Percentiles rank a stretch among this genome's conserved stretches.
phyloP scores from a whole-genome alignment of 2,329 filamentous ascomycete genomes.

The Monosporascus sp. region DNA sequence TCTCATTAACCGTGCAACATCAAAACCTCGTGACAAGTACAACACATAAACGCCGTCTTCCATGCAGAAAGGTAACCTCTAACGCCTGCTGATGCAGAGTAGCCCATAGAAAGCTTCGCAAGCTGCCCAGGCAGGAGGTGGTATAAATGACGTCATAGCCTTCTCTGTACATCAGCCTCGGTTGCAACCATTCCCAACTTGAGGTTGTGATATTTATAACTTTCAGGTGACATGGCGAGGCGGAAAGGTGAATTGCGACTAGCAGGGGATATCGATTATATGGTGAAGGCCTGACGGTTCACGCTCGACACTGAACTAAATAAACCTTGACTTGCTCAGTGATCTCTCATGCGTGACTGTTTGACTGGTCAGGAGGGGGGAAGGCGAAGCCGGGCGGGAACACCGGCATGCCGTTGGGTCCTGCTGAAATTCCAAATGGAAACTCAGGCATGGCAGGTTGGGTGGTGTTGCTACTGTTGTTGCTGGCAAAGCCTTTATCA shows the following conservation, averaged over 20 bases:
- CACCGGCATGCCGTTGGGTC: constrained; percentile 45
- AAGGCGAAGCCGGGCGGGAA: constrained; percentile 42
- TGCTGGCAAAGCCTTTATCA: constrained; percentile 15
- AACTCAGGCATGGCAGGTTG: constrained; percentile 31
- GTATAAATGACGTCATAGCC: neutral
- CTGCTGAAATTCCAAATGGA: constrained; percentile 38
- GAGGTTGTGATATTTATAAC: neutral
- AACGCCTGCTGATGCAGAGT: constrained; percentile 8
- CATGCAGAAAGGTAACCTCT: neutral
- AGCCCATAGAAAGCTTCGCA: constrained; percentile 4
- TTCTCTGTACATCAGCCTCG: neutral
- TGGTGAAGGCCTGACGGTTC: neutral
- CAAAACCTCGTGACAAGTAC: neutral
- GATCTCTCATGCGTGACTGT: neutral
- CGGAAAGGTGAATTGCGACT: neutral
- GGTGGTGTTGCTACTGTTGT: constrained; percentile 8
- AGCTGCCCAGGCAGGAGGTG: neutral
- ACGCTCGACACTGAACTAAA: neutral
- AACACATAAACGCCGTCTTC: neutral
- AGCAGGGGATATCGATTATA: neutral
- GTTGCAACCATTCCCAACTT: neutral
- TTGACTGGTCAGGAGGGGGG: constrained; percentile 24
- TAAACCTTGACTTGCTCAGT: neutral
- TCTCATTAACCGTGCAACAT: neutral
- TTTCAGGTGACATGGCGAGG: neutral